Conservation (phyloP, 1,284 basidiomycete species). For the Thelephora terrestris region DNA sequence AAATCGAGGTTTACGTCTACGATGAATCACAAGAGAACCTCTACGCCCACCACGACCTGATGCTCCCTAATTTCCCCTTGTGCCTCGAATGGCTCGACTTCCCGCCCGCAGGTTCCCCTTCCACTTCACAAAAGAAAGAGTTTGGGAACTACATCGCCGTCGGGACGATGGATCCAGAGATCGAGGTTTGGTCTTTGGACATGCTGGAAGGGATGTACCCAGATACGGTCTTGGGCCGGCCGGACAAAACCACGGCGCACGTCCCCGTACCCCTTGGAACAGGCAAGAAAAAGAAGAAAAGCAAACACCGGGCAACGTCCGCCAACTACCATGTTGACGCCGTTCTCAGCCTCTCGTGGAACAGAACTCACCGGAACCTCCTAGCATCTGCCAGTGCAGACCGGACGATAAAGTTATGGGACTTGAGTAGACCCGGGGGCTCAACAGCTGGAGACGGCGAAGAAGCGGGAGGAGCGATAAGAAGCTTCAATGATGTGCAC, state of each 20-base stretch:
- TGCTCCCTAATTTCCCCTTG: conserved; percentile 95
- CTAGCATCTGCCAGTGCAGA: conserved; percentile 92
- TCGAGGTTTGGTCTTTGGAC: conserved; percentile 98
- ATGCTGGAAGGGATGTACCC: conserved; percentile 93
- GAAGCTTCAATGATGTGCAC: conserved; percentile 79
- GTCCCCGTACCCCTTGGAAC: conserved; percentile 70
- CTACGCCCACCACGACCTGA: conserved; percentile 96
- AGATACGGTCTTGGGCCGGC: conserved; percentile 82
- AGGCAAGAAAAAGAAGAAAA: conserved; percentile 93
- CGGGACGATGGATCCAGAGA: conserved; percentile 94
- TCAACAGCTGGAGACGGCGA: conserved; percentile 34
- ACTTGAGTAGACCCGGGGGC: conserved; percentile 64
- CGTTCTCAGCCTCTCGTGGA: conserved; percentile 90
- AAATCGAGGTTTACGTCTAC: conserved; percentile 92
- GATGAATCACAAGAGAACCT: conserved; percentile 89
- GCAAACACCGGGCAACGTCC: conserved; percentile 63
- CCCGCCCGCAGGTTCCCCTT: conserved; percentile 47
- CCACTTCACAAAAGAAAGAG: conserved; percentile 28
- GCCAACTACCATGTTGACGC: conserved; percentile 87
- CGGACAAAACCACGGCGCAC: conserved; percentile 77
- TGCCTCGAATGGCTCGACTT: conserved; percentile 99
- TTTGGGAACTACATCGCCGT: conserved; percentile 93
- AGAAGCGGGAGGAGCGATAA: conserved; percentile 55
- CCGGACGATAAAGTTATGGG: conserved; percentile 96
- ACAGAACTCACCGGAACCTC: conserved; percentile 79